Percentiles rank a stretch among this genome's conserved stretches.
Conservation (phyloP, 176 grass and related monocot species). For the Carex myosuroides region DNA sequence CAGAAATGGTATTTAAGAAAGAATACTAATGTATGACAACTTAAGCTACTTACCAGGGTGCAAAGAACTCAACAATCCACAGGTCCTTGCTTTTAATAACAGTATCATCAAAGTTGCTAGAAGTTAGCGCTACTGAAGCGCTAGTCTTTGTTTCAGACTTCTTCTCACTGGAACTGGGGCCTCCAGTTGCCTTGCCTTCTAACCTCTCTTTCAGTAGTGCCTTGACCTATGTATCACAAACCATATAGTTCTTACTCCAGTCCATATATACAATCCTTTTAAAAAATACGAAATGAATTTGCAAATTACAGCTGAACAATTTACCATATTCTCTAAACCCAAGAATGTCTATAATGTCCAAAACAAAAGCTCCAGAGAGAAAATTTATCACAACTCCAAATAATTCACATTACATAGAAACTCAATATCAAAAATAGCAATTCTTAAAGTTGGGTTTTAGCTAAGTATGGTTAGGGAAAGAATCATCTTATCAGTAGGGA, state of each 20-base stretch:
- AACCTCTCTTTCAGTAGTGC: constrained; percentile 77
- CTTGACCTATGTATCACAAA: constrained; percentile 58
- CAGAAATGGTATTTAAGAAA: not conserved
- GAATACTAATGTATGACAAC: not conserved
- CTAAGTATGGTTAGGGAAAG: not conserved
- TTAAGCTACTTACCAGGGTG: constrained; percentile 72
- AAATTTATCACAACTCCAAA: not conserved
- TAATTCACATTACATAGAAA: not conserved
- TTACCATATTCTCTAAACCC: not conserved
- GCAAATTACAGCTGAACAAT: not conserved
- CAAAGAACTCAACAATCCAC: constrained; percentile 99
- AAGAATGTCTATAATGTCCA: not conserved
- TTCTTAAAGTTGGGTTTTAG: not conserved
- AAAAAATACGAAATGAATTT: not conserved
- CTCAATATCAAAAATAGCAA: not conserved
- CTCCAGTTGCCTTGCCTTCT: constrained; percentile 56
- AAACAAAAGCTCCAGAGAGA: not conserved
- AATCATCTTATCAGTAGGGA: not conserved
- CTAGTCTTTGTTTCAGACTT: constrained; percentile 64
- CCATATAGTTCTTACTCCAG: not conserved
- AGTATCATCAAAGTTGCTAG: constrained; percentile 78
- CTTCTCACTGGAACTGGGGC: constrained; percentile 72
- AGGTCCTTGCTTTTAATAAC: constrained; percentile 92
- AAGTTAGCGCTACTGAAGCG: constrained; percentile 67
- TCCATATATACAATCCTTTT: not conserved